A percentile compares a stretch with the other conserved stretches of the same genome.
phyloP scores from a whole-genome alignment of 2,329 filamentous ascomycete species.

The Gliomastix tumulicola region DNA sequence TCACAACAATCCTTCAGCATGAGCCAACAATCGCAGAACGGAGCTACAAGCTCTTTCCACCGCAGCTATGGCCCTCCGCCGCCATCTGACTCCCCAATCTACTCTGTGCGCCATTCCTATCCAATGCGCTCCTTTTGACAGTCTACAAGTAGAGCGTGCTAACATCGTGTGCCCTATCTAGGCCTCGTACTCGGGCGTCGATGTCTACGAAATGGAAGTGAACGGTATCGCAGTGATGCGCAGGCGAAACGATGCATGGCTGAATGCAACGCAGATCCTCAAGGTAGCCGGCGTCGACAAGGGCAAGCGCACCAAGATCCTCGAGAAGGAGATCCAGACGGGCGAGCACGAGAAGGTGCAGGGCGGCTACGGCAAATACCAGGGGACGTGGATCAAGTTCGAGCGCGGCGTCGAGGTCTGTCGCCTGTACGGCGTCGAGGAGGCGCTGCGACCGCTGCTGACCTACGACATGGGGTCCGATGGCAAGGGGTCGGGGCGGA shows the following conservation, averaged over 20 bases:
- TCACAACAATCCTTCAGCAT: slow-evolving; percentile 51
- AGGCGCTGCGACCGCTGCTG: slow-evolving; percentile 64
- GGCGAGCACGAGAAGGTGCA: slow-evolving; percentile 98
- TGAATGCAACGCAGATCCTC: slow-evolving; percentile 96
- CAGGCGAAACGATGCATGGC: slow-evolving; percentile 86
- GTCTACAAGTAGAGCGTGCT: no score
- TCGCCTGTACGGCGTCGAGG: slow-evolving; percentile 70
- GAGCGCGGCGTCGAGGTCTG: slow-evolving; percentile 89
- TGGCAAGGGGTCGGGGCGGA: slow-evolving; percentile 63
- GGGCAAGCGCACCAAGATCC: slow-evolving; percentile 92
- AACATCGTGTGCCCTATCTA: slow-evolving; percentile 14
- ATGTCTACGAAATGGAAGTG: slow-evolving; percentile 98
- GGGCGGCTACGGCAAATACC: slow-evolving; percentile 97
- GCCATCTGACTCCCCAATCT: slow-evolving; percentile 44
- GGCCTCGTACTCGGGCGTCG: slow-evolving; percentile 91
- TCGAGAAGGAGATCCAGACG: slow-evolving; percentile 95
- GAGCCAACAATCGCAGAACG: slow-evolving; percentile 45
- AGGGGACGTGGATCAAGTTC: slow-evolving; percentile 97
- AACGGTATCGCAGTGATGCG: slow-evolving; percentile 93
- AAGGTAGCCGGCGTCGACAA: slow-evolving; percentile 98
- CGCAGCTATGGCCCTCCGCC: slow-evolving; percentile 16
- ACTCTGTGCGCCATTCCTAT: slow-evolving; percentile 41
- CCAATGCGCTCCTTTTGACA: neutral
- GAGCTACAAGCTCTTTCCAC: slow-evolving; percentile 27
- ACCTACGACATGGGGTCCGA: slow-evolving; percentile 78